phyloP scores from a whole-genome alignment of 768 basidiomycete species.

The Cystobasidium tubakii region DNA sequence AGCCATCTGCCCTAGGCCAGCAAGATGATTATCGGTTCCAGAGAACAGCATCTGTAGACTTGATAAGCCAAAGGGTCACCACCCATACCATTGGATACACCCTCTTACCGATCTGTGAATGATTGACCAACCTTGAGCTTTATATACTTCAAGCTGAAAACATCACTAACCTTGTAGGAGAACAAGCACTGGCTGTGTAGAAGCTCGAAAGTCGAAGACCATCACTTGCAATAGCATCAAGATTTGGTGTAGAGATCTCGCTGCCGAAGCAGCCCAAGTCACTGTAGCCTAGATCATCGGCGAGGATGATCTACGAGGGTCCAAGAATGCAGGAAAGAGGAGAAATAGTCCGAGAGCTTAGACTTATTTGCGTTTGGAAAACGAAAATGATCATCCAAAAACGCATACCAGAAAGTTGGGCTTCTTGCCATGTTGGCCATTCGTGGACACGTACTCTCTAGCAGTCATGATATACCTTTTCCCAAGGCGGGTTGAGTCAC shows the following conservation, averaged over 20 bases:
- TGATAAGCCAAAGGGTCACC: neutral
- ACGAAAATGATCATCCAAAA: too few species aligned
- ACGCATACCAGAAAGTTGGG: slow-evolving; percentile 6
- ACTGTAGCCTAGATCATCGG: slow-evolving; percentile 6
- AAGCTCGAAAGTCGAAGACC: neutral
- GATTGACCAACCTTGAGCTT: neutral
- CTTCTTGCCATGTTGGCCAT: neutral
- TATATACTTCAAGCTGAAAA: too few species aligned
- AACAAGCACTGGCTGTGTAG: slow-evolving; percentile 7
- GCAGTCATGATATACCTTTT: too few species aligned
- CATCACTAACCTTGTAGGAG: slow-evolving; percentile 8
- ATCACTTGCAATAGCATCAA: neutral
- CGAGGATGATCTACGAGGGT: neutral
- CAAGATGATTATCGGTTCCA: slow-evolving; percentile 6
- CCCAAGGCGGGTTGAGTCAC: too few species aligned
- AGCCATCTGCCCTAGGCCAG: slow-evolving; percentile 7
- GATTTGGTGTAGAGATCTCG: neutral
- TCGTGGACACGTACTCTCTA: neutral
- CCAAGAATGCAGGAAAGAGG: too few species aligned
- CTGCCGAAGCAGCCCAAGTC: slow-evolving; percentile 14
- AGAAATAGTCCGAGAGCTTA: too few species aligned
- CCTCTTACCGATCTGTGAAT: neutral
- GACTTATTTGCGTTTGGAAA: too few species aligned
- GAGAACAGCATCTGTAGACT: slow-evolving; percentile 1
- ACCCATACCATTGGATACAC: neutral